Evolutionary conservation across 192 early-diverging fungal genomes (phyloP).

Genomic region (Podila epigama): DNA sequence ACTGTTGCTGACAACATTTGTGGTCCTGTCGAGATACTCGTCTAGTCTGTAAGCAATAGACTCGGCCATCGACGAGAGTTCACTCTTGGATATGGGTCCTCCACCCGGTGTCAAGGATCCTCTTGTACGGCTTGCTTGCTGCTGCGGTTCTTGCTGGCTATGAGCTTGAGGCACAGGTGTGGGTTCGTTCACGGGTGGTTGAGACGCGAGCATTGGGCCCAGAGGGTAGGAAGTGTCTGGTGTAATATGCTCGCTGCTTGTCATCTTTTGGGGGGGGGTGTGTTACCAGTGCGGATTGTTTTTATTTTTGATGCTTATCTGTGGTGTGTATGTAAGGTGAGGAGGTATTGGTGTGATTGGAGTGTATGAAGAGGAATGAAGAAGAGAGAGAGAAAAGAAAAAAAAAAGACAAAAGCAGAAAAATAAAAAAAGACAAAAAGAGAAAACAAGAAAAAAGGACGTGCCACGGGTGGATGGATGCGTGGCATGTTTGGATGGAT

Average conservation of each 20-base stretch:
- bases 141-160: not conserved
- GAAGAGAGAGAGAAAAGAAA: not conserved
- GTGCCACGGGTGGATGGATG: no score
- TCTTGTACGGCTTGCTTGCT: not conserved
- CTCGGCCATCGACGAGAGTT: constrained; percentile 36
- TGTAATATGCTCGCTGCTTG: no score
- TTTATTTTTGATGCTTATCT: no score
- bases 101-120: constrained; percentile 42
- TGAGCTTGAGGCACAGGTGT: not conserved
- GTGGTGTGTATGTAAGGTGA: not conserved
- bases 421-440: not conserved
- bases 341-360: not conserved
- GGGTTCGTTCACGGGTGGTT: no score
- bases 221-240: not conserved
- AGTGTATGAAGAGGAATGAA: not conserved
- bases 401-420: not conserved
- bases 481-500: no score
- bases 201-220: no score
- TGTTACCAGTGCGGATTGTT: no score
- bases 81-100: constrained; percentile 35
- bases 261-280: no score
- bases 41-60: constrained; percentile 45
- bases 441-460: not conserved
- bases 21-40: constrained; percentile 33
- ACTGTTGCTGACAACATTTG: not conserved